Percentiles rank a stretch among this genome's conserved stretches.
Conservation (phyloP, 2,329 filamentous ascomycete species). For the Scedosporium minutisporum region DNA sequence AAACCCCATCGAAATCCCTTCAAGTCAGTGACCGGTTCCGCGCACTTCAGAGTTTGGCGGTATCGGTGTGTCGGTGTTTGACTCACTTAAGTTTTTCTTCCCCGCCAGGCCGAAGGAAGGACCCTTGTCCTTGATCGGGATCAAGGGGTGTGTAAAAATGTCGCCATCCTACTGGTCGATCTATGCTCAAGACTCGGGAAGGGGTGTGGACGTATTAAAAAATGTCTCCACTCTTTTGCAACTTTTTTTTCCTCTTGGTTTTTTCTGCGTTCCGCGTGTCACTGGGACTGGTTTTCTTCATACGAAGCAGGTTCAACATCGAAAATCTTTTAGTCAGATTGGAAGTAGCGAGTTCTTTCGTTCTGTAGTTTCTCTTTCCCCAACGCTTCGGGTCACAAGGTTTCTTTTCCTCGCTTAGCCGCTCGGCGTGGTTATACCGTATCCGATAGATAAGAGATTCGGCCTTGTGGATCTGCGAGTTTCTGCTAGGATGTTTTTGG, state of each 20-base stretch:
- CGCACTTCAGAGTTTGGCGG: background rate
- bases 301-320: background rate
- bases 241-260: background rate
- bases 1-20: background rate
- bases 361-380: background rate
- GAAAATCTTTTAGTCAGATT: background rate
- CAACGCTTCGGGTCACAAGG: too few species aligned
- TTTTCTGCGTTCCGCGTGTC: background rate
- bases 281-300: background rate
- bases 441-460: too few species aligned
- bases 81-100: background rate
- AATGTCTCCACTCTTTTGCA: background rate
- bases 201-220: background rate
- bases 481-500: too few species aligned
- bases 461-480: too few species aligned
- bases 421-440: too few species aligned
- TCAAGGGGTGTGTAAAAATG: background rate
- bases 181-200: background rate
- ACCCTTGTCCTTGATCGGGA: background rate
- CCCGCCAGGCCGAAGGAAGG: background rate
- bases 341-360: background rate
- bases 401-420: too few species aligned
- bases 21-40: background rate
- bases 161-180: background rate
- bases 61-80: background rate